These are phyloP conservation scores for Aspergillus candidus DNA, from an alignment of 2,329 filamentous ascomycete genomes.

Conservation along the genomic window DNA sequence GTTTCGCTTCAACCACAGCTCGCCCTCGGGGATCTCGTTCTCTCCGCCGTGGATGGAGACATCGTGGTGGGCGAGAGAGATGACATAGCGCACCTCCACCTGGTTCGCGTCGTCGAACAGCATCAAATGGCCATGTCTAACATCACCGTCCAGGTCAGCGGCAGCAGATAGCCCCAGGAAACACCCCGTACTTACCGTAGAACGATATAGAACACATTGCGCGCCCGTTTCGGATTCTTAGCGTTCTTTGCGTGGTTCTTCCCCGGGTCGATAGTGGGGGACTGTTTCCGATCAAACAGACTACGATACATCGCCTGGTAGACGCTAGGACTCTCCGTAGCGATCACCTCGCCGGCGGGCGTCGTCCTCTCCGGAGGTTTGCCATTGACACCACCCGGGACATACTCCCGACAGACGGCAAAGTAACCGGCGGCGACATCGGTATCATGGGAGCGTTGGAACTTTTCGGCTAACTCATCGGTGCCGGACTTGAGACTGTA, in stretches of 20 bases:
- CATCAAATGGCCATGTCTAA: constrained; percentile 88
- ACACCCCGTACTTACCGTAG: constrained; percentile 56
- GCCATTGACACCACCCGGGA: constrained; percentile 83
- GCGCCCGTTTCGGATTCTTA: constrained; percentile 54
- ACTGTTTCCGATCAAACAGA: constrained; percentile 77
- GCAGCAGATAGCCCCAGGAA: constrained; percentile 7
- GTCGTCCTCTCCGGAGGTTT: constrained; percentile 84
- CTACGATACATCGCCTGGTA: constrained; percentile 98
- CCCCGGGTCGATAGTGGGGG: constrained; percentile 48
- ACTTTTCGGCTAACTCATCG: constrained; percentile 54
- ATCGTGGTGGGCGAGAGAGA: constrained; percentile 78
- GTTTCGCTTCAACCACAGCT: constrained; percentile 93
- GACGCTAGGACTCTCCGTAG: constrained; percentile 80
- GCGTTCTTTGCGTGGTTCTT: constrained; percentile 45
- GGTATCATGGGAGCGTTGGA: constrained; percentile 57
- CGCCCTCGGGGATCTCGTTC: constrained; percentile 74
- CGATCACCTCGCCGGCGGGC: constrained; percentile 70
- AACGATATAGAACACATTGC: constrained; percentile 91
- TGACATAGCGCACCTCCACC: constrained; percentile 90
- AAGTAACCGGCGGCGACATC: constrained; percentile 89
- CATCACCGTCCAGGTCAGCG: constrained; percentile 2
- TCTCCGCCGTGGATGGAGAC: constrained; percentile 80
- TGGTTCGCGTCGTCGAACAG: constrained; percentile 95
- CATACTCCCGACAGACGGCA: constrained; percentile 89
- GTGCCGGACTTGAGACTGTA: constrained; percentile 57